These are phyloP conservation scores for Polygonum aviculare DNA, from an alignment of 148 eudicot species.

Conservation along the genomic window DNA sequence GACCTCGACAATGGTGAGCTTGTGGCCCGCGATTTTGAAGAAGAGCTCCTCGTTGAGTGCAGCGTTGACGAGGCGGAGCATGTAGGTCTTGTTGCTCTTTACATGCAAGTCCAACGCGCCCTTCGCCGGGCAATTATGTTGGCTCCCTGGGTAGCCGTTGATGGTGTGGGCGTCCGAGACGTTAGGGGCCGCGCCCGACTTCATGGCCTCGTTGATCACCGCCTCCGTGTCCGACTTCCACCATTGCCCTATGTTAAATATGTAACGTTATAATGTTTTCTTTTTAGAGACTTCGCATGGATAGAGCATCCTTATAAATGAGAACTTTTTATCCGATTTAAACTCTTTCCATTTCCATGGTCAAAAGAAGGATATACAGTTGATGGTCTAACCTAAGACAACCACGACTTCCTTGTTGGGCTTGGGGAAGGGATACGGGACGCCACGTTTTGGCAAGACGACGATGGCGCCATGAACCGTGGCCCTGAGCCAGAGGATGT, in stretches of 20 bases:
- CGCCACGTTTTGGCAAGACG: constrained; percentile 48
- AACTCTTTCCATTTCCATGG: not conserved
- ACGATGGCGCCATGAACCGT: constrained; percentile 74
- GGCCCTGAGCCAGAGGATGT: constrained; percentile 66
- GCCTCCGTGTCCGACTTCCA: constrained; percentile 44
- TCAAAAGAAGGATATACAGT: not conserved
- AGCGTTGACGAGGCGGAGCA: constrained; percentile 18
- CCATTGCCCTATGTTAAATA: not conserved
- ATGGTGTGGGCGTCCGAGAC: constrained; percentile 73
- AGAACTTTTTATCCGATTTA: too few relatives aligned
- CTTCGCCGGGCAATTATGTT: constrained; percentile 12
- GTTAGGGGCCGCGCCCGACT: constrained; percentile 55
- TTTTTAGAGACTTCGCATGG: too few relatives aligned
- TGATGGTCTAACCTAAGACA: constrained; percentile 84
- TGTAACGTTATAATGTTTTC: not conserved
- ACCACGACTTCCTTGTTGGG: constrained; percentile 52
- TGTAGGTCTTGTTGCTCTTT: constrained; percentile 26
- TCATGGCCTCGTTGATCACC: constrained; percentile 49
- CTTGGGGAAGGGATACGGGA: constrained; percentile 67
- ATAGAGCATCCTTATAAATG: too few relatives aligned
- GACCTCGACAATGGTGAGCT: constrained; percentile 15
- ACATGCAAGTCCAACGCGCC: constrained; percentile 36
- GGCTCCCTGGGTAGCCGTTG: constrained; percentile 45
- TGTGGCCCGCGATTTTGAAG: constrained; percentile 18
- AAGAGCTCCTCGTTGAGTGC: constrained; percentile 12